These are phyloP conservation scores for Didymella exigua DNA, from an alignment of 2,329 filamentous ascomycete species.

Conservation along the genomic window DNA sequence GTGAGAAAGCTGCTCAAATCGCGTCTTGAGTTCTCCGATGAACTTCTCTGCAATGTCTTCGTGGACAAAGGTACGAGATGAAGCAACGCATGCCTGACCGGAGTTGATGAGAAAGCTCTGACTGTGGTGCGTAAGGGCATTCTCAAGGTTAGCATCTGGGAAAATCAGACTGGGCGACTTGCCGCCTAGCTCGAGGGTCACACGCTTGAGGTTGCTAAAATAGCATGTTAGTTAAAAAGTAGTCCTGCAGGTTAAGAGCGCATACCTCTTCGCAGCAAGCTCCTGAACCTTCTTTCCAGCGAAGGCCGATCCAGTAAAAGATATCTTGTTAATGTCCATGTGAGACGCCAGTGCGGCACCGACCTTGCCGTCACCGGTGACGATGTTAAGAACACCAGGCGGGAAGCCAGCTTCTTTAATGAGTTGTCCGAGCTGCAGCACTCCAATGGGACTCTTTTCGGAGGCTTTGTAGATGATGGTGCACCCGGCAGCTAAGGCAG, in stretches of 20 bases:
- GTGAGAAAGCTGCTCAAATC: conserved; percentile 25
- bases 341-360: conserved; percentile 48
- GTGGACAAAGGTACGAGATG: conserved; percentile 39
- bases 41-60: conserved; percentile 37
- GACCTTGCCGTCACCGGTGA: conserved; percentile 38
- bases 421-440: conserved; percentile 30
- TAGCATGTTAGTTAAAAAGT: neutral
- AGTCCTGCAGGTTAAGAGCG: too few relatives aligned
- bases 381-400: conserved; percentile 49
- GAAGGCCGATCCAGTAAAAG: conserved; percentile 48
- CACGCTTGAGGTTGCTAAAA: conserved; percentile 42
- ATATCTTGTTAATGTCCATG: conserved; percentile 51
- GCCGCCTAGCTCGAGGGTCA: conserved; percentile 56
- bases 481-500: conserved; percentile 44
- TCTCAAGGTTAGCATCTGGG: conserved; percentile 56
- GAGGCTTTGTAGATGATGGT: conserved; percentile 39
- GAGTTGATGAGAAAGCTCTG: conserved; percentile 36
- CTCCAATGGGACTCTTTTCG: conserved; percentile 35
- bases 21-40: conserved; percentile 32
- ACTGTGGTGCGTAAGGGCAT: conserved; percentile 43
- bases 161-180: conserved; percentile 56
- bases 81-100: conserved; percentile 35
- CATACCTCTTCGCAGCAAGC: conserved; percentile 27
- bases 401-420: conserved; percentile 46
- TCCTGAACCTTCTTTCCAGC: conserved; percentile 47